Evolutionary conservation across 768 basidiomycete genomes (phyloP).

Genomic region (Cyclocybe aegerita): DNA sequence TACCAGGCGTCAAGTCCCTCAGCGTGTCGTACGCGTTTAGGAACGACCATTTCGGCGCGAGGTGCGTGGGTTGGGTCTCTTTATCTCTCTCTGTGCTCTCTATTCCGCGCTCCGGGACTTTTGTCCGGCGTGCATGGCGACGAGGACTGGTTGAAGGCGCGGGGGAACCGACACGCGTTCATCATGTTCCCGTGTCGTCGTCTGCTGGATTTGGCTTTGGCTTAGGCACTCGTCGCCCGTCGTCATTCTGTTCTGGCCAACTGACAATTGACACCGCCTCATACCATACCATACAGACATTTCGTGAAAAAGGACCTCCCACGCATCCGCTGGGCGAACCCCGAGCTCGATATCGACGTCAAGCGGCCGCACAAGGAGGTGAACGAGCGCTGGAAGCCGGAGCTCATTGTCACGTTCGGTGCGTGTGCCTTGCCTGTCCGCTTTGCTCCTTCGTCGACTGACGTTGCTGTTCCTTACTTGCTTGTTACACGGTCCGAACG

Average conservation of each 20-base stretch:
- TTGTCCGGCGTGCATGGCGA: too few species aligned
- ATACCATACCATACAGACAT: too few species aligned
- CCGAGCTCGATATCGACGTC: conserved; percentile 59
- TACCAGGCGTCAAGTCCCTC: conserved; percentile 49
- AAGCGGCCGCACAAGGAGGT: conserved; percentile 51
- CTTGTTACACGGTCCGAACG: background rate
- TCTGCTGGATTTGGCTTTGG: too few species aligned
- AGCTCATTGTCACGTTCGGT: conserved; percentile 66
- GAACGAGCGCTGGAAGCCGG: conserved; percentile 58
- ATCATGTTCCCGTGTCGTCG: too few species aligned
- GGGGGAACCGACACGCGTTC: too few species aligned
- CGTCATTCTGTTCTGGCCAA: too few species aligned
- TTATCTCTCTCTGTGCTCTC: too few species aligned
- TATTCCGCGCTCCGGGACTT: too few species aligned
- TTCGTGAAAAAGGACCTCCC: conserved; percentile 81
- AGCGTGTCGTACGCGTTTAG: conserved; percentile 55
- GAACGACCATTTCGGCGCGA: conserved; percentile 76
- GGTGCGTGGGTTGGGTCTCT: too few species aligned
- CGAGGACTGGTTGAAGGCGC: too few species aligned
- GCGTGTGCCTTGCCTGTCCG: conserved; percentile 27
- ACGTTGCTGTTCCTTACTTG: background rate
- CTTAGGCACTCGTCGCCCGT: too few species aligned
- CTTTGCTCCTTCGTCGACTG: background rate
- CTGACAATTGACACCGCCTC: too few species aligned
- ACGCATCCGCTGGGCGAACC: conserved; percentile 77